These are phyloP conservation scores for Aristolochia fimbriata DNA, from an alignment of 164 flowering plant genomes.

Conservation along the genomic window DNA sequence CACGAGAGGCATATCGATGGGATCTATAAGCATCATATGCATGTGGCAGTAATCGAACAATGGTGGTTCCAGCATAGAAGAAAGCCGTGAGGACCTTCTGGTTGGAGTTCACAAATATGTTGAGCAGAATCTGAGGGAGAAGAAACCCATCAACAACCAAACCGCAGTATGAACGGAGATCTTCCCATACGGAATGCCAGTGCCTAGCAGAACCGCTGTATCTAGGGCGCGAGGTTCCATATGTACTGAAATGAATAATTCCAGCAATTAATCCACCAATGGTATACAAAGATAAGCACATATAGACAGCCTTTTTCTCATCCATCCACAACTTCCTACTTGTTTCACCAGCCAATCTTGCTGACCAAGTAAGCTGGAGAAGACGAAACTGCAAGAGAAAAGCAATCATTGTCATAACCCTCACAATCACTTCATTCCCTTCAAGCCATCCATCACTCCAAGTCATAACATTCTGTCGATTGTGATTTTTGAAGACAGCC, in stretches of 20 bases:
- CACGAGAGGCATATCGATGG: slow-evolving; percentile 11
- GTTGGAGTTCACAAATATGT: slow-evolving; percentile 29
- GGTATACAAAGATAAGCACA: slow-evolving; percentile 28
- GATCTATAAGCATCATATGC: slow-evolving; percentile 56
- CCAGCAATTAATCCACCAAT: slow-evolving; percentile 33
- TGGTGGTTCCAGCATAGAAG: slow-evolving; percentile 51
- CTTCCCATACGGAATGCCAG: slow-evolving; percentile 24
- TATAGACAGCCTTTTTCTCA: slow-evolving; percentile 32
- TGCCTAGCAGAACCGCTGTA: background rate
- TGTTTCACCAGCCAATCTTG: slow-evolving; percentile 22
- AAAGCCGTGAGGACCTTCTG: slow-evolving; percentile 31
- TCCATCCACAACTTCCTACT: slow-evolving; percentile 22
- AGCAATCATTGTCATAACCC: slow-evolving; percentile 40
- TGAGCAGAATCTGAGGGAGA: slow-evolving; percentile 55
- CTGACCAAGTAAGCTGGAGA: slow-evolving; percentile 44
- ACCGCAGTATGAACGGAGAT: slow-evolving; percentile 51
- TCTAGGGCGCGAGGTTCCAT: background rate
- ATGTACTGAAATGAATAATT: slow-evolving; percentile 14
- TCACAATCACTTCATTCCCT: slow-evolving; percentile 41
- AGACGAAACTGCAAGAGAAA: slow-evolving; percentile 49
- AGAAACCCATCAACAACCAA: slow-evolving; percentile 57
- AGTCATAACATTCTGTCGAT: slow-evolving; percentile 13
- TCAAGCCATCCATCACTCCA: slow-evolving; percentile 41
- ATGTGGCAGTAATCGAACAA: slow-evolving; percentile 47
- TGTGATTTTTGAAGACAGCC: slow-evolving; percentile 21